These are phyloP conservation scores for Tetratostichococcus sp. DNA, from an alignment of 139 green algal species.

Conservation along the genomic window DNA sequence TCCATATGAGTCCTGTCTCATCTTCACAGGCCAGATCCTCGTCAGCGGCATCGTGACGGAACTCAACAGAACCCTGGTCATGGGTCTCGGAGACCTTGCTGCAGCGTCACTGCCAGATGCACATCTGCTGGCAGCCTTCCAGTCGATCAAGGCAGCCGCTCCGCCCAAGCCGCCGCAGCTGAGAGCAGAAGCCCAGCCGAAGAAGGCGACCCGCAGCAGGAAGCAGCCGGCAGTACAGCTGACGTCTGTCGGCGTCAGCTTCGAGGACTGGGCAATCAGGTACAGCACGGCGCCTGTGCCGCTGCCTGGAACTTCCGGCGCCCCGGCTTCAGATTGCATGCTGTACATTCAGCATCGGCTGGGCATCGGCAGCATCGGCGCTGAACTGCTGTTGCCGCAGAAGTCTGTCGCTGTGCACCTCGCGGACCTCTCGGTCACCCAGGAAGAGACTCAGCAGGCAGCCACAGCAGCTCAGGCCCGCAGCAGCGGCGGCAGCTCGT, in stretches of 20 bases:
- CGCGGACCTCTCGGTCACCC: not conserved
- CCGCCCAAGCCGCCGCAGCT: no score
- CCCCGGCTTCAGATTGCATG: no score
- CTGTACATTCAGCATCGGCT: not conserved
- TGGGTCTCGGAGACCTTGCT: not conserved
- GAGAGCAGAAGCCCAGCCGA: not conserved
- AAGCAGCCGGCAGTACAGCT: not conserved
- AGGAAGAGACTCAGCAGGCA: not conserved
- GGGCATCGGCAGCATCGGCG: not conserved
- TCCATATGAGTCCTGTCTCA: no score
- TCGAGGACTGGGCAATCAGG: not conserved
- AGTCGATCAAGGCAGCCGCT: not conserved
- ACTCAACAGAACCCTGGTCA: not conserved
- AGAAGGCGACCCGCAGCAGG: no score
- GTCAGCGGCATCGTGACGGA: not conserved
- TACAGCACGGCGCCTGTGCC: not conserved
- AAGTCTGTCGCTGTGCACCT: not conserved
- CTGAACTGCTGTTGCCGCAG: not conserved
- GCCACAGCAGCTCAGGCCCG: no score
- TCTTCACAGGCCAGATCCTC: not conserved
- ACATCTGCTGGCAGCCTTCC: not conserved
- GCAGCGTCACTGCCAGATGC: not conserved
- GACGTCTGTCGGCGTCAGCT: not conserved
- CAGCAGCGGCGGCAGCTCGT: not conserved
- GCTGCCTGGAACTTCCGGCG: not conserved